These are phyloP conservation scores for Mucor plumbeus DNA, from an alignment of 371 early-diverging fungal genomes.

Conservation along the genomic window DNA sequence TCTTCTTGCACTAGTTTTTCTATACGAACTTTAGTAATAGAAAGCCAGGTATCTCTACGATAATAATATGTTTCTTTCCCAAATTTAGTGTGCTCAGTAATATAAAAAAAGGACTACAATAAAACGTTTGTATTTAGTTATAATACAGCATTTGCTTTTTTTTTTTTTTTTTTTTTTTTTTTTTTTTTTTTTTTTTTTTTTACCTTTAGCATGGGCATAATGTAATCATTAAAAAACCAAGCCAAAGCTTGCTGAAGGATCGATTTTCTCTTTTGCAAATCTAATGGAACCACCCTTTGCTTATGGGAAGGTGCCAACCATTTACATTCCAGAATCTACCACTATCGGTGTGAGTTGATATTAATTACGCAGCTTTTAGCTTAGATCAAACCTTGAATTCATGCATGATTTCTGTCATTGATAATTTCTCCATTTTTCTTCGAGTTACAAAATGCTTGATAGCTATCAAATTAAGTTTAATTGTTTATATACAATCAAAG, in stretches of 20 bases:
- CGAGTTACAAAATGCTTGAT: slow-evolving; percentile 54
- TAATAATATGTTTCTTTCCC: slow-evolving; percentile 72
- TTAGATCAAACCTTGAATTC: slow-evolving; percentile 55
- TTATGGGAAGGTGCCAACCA: slow-evolving; percentile 15
- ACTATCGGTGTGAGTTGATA: neutral
- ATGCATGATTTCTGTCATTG: slow-evolving; percentile 62
- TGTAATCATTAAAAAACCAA: slow-evolving; percentile 70
- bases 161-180: neutral
- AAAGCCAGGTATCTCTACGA: slow-evolving; percentile 78
- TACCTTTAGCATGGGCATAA: slow-evolving; percentile 64
- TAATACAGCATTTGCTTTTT: too few relatives aligned
- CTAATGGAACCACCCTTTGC: slow-evolving; percentile 34
- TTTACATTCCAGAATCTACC: slow-evolving; percentile 13
- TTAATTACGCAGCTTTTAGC: too few relatives aligned
- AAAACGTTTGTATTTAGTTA: neutral
- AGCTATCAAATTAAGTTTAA: slow-evolving; percentile 28
- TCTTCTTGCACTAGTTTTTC: neutral
- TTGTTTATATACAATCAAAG: neutral
- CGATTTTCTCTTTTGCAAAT: slow-evolving; percentile 53
- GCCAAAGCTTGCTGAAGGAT: slow-evolving; percentile 60
- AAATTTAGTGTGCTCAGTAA: slow-evolving; percentile 68
- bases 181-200: neutral
- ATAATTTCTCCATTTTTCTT: slow-evolving; percentile 63
- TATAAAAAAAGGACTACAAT: slow-evolving; percentile 69
- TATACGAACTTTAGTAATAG: slow-evolving; percentile 40